Evolutionary conservation across 2,329 filamentous ascomycete genomes (phyloP).

Genomic region (Knufia petricola): DNA sequence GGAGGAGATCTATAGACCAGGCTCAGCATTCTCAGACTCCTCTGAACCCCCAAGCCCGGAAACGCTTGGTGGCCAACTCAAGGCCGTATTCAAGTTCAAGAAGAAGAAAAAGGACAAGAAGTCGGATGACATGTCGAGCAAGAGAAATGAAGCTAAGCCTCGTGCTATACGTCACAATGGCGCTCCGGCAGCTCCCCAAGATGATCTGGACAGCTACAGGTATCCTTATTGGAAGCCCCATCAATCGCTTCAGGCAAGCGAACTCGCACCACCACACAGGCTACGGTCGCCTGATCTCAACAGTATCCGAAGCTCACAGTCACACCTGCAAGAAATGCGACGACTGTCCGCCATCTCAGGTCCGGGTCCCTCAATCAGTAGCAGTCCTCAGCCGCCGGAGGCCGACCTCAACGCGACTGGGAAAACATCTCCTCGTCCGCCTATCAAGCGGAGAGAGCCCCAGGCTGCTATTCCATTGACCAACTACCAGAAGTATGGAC

Average conservation of each 20-base stretch:
- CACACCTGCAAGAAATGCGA: neutral
- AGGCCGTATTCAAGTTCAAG: neutral
- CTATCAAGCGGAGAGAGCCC: neutral
- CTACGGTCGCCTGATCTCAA: too few relatives aligned
- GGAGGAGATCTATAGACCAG: neutral
- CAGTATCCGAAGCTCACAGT: too few relatives aligned
- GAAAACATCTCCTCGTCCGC: neutral
- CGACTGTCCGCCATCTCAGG: neutral
- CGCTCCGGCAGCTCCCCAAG: neutral
- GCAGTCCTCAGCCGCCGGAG: neutral
- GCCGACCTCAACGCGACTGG: too few relatives aligned
- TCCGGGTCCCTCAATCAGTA: neutral
- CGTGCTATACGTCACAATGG: neutral
- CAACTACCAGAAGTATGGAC: conserved; percentile 30
- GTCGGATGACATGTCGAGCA: neutral
- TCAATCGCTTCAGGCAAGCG: neutral
- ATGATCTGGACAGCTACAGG: conserved; percentile 4
- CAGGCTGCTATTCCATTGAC: conserved; percentile 29
- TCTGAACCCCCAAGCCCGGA: neutral
- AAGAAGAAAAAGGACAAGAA: neutral
- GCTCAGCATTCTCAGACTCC: conserved; percentile 3
- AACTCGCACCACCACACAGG: too few relatives aligned
- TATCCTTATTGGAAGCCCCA: neutral
- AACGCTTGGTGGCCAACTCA: conserved; percentile 5
- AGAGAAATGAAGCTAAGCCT: neutral